Evolutionary conservation across 345 rosid species (phyloP), one percentile per base, ranked within the genome.

Genomic region (Dipteronia dyeriana): DNA sequence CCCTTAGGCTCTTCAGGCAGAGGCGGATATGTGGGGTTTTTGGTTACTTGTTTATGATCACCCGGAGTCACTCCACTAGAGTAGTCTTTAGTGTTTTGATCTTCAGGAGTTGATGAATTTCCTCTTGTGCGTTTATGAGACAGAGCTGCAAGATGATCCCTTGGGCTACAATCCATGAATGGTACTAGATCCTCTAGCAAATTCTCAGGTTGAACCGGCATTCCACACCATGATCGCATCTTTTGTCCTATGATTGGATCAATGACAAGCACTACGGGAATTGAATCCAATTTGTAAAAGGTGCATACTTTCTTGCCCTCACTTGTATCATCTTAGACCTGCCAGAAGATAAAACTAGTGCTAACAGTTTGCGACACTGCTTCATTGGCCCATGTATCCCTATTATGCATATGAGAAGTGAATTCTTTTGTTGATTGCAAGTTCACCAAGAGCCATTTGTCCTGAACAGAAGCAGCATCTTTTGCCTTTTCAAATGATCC

Each of bases 371-470:
- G 94, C 70, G 96, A 85, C 78, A 97, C 98, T 59, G 98, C 94
- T 77, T 90, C 98, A 84, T 97, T 91, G 73, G 96, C 98, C 99
- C 99, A 97, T 26, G 99, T 97, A 84, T 97, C 98, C 75, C 99
- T 88, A 83, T 97, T 97, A 79, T 94, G 97, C 99, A 91, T 94
- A 83, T 97, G 98, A 59, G 99, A 97, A 87, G 92, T 95, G 79
- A 95, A 93, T 78, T 95, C 99, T 71, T 87, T 92, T 23, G 88
- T 90, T 16, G 98, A 94, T 81, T 97, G 99, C 87, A 97, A 83
- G 86, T 97, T 97, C 77, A 94, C 91, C 22, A 97, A 85, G 29
- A 97, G 98, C 98, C 99, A 97, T 85, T 97, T 94, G 84, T 88
- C 94, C 82, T 94, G 90, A 76, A 85, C 72, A 75, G 94, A 86